Base-by-base conservation (phyloP, 2,329 filamentous ascomycete genomes). In the Sporothrix humicola region DNA sequence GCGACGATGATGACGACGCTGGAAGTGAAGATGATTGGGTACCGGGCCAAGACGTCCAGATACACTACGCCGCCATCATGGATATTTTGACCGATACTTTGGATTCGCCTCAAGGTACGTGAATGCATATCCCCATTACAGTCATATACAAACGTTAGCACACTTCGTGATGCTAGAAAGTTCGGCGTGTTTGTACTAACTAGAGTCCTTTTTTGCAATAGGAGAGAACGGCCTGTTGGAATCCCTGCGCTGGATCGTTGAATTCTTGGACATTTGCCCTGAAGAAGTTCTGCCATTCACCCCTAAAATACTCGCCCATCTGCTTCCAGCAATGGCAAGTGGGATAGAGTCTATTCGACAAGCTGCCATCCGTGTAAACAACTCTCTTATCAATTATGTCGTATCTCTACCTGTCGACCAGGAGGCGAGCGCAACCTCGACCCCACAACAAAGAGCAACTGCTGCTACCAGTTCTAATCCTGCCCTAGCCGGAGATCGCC, bases 281-380 rank as follows among this genome's bases (percentile, higher is more conserved):
- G 96, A 98, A 80, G 96, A 99, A 79, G 97, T 99, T 3, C 87
- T 99, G 58, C 93, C 93, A 3, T 98, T 98, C 81, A 96, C 97
- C 0, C 97, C 97, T 26, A 93, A 94, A 77, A 91, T 99, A 44
- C 84, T 99, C 59, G 94, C 94, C 0, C 93, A 98, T 79, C 92
- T 99, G 73, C 87, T 99, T 42, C 97, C 96, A 17, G 94, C 95
- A 42, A 94, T 99, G 88, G 95, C 95, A 5, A 97, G 95, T 79
- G 93, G 92, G 71, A 92, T 96, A 13, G 95, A 98, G 77, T 90
- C 91, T 59, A 97, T 98, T 75, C 92, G 95, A 66, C 90, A 94
- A 79, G 94, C 95, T 65, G 96, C 96, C 17, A 92, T 91, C 59
- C 90, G 93, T 78, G 95, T 98, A 74, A 99, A 99, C 80, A 92